Evolutionary conservation across 805 yeast genomes (phyloP), one percentile per base, ranked within the genome.

Genomic region (Lipomyces yamanashiensis): DNA sequence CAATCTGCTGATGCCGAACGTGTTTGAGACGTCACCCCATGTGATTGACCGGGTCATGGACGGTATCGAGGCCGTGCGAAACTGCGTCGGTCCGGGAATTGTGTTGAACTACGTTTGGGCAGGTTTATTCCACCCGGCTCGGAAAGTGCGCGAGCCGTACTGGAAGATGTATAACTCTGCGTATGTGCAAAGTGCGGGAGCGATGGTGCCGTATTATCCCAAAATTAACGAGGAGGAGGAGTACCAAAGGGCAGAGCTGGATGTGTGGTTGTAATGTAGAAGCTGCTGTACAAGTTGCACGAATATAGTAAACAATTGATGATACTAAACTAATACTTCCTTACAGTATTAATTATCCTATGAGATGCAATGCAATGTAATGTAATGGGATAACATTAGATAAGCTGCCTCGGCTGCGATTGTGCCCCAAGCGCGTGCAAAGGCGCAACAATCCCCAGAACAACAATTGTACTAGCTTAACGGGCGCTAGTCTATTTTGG

Each of bases 11-110:
- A 77, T 92, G 76, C 99, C 99, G 1, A 95, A 95, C 74, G 80
- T 95, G 1, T 92, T 85, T 73, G 99, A 93, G 74, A 89, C 97
- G 0, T 92, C 98, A 0, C 98, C 98, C 0, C 99, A 95, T 75
- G 98, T 92, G 13, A 92, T 92, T 61, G 81, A 79, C 9, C 84
- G 98, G 68, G 86, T 95, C 1, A 67, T 89, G 53, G 98, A 91
- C 60, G 88, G 92, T 59, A 79, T 95, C 34, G 92, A 89, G 63
- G 87, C 90, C 1, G 73, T 91, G 34, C 79, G 93, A 41, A 78
- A 82, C 52, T 87, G 87, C 0, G 74, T 92, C 13, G 99, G 99
- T 0, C 81, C 84, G 5, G 97, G 96, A 0, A 71, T 85, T 0
- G 79, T 88, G 60, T 74, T 88, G 81, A 86, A 89, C 70, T 95